Conservation (phyloP, 2,329 filamentous ascomycete species). For the Corniculantispora saksenae region DNA sequence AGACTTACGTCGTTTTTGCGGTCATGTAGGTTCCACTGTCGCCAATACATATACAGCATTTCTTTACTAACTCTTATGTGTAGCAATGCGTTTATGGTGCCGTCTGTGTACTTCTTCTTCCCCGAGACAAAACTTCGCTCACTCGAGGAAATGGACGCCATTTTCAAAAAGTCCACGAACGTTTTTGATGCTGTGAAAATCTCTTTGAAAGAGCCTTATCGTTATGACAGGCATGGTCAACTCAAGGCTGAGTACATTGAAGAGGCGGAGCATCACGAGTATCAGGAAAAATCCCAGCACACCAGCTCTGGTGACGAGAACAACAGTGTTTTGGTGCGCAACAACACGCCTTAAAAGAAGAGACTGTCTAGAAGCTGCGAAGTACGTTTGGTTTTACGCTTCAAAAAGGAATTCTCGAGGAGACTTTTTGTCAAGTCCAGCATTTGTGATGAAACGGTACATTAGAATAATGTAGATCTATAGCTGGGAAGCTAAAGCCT, state of each 20-base stretch:
- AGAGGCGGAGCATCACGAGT: slow-evolving; percentile 4
- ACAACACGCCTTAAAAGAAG: not conserved
- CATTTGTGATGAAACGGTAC: too few relatives aligned
- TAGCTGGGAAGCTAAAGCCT: too few relatives aligned
- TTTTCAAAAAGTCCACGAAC: slow-evolving; percentile 16
- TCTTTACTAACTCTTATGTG: not conserved
- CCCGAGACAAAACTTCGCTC: slow-evolving; percentile 16
- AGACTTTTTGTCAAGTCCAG: too few relatives aligned
- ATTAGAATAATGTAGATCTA: too few relatives aligned
- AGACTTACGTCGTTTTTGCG: slow-evolving; percentile 15
- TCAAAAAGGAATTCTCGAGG: too few relatives aligned
- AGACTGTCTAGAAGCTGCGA: not conserved
- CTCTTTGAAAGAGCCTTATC: slow-evolving; percentile 9
- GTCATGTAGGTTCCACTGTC: slow-evolving; percentile 14
- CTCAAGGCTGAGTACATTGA: slow-evolving; percentile 12
- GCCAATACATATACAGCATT: too few relatives aligned
- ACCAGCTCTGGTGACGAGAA: slow-evolving; percentile 15
- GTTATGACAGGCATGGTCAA: slow-evolving; percentile 4
- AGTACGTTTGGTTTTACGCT: too few relatives aligned
- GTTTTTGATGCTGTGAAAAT: slow-evolving; percentile 12
- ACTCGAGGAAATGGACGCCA: slow-evolving; percentile 16
- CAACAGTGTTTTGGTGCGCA: not conserved
- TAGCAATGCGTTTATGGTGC: slow-evolving; percentile 15
- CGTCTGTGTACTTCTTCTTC: slow-evolving; percentile 17
- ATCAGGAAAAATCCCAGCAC: slow-evolving; percentile 7